These are phyloP conservation scores for Mycotypha africana DNA, from an alignment of 371 early-diverging fungal species.

Conservation along the genomic window DNA sequence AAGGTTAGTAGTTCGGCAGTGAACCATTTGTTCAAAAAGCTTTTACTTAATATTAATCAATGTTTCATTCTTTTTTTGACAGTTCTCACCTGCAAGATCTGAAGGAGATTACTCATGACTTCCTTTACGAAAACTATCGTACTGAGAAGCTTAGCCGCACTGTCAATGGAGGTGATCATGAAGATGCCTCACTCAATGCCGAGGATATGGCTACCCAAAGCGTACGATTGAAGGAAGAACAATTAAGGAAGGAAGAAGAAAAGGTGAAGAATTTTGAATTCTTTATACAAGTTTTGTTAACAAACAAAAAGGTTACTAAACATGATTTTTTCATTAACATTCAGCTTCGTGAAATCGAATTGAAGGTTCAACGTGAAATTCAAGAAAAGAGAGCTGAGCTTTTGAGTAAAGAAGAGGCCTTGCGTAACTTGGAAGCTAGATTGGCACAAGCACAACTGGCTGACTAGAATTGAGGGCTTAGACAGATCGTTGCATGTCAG, in stretches of 20 bases:
- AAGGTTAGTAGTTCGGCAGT: no score
- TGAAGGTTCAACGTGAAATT: slow-evolving; percentile 56
- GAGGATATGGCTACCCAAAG: slow-evolving; percentile 52
- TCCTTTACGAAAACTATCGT: slow-evolving; percentile 89
- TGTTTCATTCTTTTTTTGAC: slow-evolving; percentile 1
- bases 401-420: slow-evolving; percentile 55
- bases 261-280: no score
- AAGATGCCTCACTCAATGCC: slow-evolving; percentile 37
- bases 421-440: slow-evolving; percentile 50
- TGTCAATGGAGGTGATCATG: slow-evolving; percentile 47
- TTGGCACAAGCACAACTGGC: slow-evolving; percentile 41
- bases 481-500: no score
- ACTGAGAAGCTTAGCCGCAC: slow-evolving; percentile 84
- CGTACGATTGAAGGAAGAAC: slow-evolving; percentile 55
- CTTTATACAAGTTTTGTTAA: no score
- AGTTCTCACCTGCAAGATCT: slow-evolving; percentile 93
- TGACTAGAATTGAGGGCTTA: no score
- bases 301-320: no score
- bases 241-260: slow-evolving; percentile 58
- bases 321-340: neutral
- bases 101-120: slow-evolving; percentile 80
- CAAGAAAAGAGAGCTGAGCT: slow-evolving; percentile 57
- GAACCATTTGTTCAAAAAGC: slow-evolving; percentile 2
- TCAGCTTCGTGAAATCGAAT: slow-evolving; percentile 54
- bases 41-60: neutral